phyloP scores from a whole-genome alignment of 169 alveolate species.

The Eimeria maxima region DNA sequence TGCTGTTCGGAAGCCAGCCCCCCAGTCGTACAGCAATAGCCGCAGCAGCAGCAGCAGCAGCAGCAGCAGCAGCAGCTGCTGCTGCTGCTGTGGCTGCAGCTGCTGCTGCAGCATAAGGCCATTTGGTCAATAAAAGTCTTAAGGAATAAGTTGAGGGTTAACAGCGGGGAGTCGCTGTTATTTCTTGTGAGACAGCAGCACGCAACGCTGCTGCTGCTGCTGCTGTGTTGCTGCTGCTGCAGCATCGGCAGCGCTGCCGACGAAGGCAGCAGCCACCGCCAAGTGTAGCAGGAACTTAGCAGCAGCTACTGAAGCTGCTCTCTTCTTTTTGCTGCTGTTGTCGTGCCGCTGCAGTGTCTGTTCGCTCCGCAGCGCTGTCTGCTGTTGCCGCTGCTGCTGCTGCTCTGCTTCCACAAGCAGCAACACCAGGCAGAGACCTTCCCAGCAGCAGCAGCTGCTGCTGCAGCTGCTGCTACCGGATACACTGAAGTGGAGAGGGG shows the following conservation, averaged over 20 bases:
- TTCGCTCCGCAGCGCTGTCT: too few relatives aligned
- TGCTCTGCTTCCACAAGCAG: too few relatives aligned
- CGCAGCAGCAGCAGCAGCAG: background rate
- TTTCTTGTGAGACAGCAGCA: background rate
- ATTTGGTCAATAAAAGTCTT: background rate
- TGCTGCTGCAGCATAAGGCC: slow-evolving; percentile 33
- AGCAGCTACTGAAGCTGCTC: too few relatives aligned
- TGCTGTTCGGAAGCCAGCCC: background rate
- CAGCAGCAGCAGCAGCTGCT: slow-evolving; percentile 24
- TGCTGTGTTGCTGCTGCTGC: slow-evolving; percentile 53
- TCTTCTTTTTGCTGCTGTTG: too few relatives aligned
- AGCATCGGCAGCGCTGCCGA: slow-evolving; percentile 14
- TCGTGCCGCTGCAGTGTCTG: too few relatives aligned
- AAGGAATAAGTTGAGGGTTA: background rate
- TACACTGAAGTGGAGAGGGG: background rate
- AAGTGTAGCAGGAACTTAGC: too few relatives aligned
- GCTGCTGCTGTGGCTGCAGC: slow-evolving; percentile 27
- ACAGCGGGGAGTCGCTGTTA: background rate
- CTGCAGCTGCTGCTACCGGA: too few relatives aligned
- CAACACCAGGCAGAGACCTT: too few relatives aligned
- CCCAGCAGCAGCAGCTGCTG: too few relatives aligned
- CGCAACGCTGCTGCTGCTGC: background rate
- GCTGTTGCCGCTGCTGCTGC: too few relatives aligned
- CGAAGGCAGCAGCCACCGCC: slow-evolving; percentile 11
- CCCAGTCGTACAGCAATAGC: background rate